A percentile compares a stretch with the other conserved stretches of the same genome.
phyloP scores from a whole-genome alignment of 495 filamentous ascomycete species.

The Tetracladium marchalianum region DNA sequence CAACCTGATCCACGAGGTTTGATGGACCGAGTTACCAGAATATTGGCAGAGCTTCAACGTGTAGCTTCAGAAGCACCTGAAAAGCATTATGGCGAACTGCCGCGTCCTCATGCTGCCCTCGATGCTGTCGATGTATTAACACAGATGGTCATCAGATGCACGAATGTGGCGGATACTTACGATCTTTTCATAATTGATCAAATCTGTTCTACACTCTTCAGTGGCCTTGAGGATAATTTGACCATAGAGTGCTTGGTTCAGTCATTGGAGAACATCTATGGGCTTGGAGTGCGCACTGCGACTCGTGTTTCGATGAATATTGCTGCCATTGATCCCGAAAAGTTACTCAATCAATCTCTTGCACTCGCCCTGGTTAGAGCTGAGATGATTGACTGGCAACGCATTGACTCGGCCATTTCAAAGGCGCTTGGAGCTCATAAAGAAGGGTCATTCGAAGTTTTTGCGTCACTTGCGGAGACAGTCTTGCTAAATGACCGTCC shows the following conservation, averaged over 20 bases:
- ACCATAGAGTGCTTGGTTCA: conserved; percentile 78
- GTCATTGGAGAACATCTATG: conserved; percentile 69
- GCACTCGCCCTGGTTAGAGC: conserved; percentile 61
- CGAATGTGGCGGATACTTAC: conserved; percentile 53
- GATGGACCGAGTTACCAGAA: conserved; percentile 53
- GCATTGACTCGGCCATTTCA: conserved; percentile 67
- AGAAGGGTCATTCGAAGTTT: conserved; percentile 58
- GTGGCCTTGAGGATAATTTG: conserved; percentile 37
- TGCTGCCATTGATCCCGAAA: conserved; percentile 57
- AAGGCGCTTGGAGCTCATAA: conserved; percentile 61
- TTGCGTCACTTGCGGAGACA: conserved; percentile 64
- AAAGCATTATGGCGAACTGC: conserved; percentile 60
- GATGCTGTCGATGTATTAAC: conserved; percentile 49
- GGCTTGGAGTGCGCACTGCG: conserved; percentile 63
- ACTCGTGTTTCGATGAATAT: conserved; percentile 65
- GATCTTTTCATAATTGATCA: conserved; percentile 58
- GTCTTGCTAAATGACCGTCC: conserved; percentile 69
- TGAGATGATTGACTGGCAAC: conserved; percentile 65
- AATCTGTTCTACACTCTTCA: conserved; percentile 60
- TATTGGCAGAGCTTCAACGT: conserved; percentile 61
- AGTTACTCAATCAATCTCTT: conserved; percentile 68
- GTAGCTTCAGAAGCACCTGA: conserved; percentile 55
- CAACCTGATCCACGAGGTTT: conserved; percentile 48
- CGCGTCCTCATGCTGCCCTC: conserved; percentile 50
- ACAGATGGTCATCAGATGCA: conserved; percentile 42